Base-by-base conservation (phyloP, 805 yeast species). In the Yamadazyma endophytica region DNA sequence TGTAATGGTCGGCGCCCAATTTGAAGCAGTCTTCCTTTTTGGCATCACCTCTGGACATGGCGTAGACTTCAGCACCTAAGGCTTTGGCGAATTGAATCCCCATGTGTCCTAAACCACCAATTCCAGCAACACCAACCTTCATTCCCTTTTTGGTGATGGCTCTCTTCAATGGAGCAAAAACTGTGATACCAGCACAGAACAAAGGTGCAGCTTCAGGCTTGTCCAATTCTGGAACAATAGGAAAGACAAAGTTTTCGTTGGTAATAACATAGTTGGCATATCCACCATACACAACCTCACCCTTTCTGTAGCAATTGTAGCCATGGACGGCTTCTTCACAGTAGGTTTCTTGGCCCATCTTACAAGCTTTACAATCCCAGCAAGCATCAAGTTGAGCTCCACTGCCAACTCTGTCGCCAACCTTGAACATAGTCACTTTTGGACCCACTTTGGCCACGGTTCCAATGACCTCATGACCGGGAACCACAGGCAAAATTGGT, bases 391-490 rank as follows among this genome's bases (percentile, higher is more conserved):
- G 64, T 49, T 74, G 77, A 15, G 92, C 92, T 46, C 95, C 95
- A 29, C 82, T 71, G 29, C 92, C 95, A 13, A 82, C 94, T 43
- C 87, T 67, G 43, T 85, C 82, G 36, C 95, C 95, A 17, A 80
- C 51, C 49, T 66, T 72, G 61, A 58, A 70, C 31, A 38, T 63
- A 7, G 55, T 52, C 40, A 82, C 75, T 27, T 69, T 61, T 9
- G 65, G 42, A 32, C 90, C 94, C 24, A 79, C 63, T 18, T 62
- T 66, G 12, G 74, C 64, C 21, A 79, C 81, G 17, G 52, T 60
- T 31, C 85, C 86, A 26, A 79, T 58, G 39, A 79, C 68, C 54
- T 79, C 85, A 53, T 79, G 85, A 18, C 86, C 86, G 7, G 60
- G 64, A 29, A 69, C 65, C 21, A 68, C 32, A 13, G 39, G 39